A percentile compares a stretch with the other conserved stretches of the same genome.
Evolutionary conservation across 176 grass and related monocot genomes (phyloP).

Genomic region (Cenchrus americanus): DNA sequence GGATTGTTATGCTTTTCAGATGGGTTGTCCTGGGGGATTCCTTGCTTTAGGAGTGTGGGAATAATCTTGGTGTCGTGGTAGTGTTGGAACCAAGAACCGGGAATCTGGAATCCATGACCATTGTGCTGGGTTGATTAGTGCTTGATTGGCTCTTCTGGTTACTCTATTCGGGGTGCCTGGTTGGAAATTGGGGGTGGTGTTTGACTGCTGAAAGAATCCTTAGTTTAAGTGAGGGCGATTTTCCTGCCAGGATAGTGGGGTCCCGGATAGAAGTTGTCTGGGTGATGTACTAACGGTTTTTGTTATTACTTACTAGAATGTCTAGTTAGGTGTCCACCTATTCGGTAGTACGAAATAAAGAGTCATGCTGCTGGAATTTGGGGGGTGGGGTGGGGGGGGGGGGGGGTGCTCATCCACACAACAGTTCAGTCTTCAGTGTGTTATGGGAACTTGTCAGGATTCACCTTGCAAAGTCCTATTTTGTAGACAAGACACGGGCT

Average conservation of each 20-base stretch:
- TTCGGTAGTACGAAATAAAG: neutral
- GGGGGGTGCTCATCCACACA: neutral
- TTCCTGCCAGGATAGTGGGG: neutral
- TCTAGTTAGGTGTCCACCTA: slow-evolving; percentile 4
- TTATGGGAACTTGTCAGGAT: neutral
- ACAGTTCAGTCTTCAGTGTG: neutral
- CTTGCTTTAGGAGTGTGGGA: slow-evolving; percentile 15
- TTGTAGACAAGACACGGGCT: neutral
- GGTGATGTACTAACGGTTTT: neutral
- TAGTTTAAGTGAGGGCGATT: neutral
- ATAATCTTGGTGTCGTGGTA: slow-evolving; percentile 25
- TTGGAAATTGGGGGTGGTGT: neutral
- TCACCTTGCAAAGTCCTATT: neutral
- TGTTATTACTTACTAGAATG: neutral
- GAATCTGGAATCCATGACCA: neutral
- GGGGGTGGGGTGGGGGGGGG: no score
- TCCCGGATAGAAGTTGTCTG: neutral
- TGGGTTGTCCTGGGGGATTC: slow-evolving; percentile 20
- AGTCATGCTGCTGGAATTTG: neutral
- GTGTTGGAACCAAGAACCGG: slow-evolving; percentile 16
- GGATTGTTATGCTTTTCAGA: neutral
- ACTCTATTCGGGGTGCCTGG: neutral
- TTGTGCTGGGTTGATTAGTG: neutral
- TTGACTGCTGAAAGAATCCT: neutral
- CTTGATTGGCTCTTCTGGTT: neutral